Base-by-base conservation (phyloP, 257 asterid species). In the Primulina tabacum region DNA sequence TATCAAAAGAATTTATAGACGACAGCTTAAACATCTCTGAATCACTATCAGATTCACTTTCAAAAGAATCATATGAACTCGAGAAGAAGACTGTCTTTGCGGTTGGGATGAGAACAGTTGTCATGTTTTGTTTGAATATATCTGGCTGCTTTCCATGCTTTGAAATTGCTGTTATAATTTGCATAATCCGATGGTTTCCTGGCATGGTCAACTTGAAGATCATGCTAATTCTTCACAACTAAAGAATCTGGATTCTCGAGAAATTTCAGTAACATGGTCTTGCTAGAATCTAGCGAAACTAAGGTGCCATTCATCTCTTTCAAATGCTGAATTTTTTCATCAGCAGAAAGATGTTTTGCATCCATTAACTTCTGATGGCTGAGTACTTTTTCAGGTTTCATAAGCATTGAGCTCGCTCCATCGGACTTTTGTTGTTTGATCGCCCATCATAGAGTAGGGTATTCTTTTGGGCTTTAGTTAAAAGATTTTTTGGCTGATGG, bases 31-130 rank as follows among this genome's bases (percentile, higher is more conserved):
- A 72, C 64, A 60, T 64, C 47, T 89, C 96, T 2, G 86, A 75
- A 50, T 80, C 92, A 65, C 86, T 82, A 26, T 87, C 89, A 10
- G 98, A 86, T 76, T 88, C 97, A 77, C 89, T 87, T 73, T 81
- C 96, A 72, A 76, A 82, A n/a, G 79, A 80, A 65, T 88, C 96
- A 66, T 69, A 82, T 2, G 97, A 93, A 78, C 97, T 91, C 89
- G 61, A 89, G 89, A 35, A 88, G 81, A 82, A 82, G 90, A 78
- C 89, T 95, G 69, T 88, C 97, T 82, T 80, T 74, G 10, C 95
- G 91, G 73, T 76, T 89, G 78, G 77, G 74, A 68, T 60, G 87
- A 77, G 81, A 75, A 64, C 68, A 50, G 60, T 64, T 65, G 52
- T 72, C 79, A 43, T 69, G 65, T 64, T 76, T 81, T 24, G 73